phyloP scores from a whole-genome alignment of 768 basidiomycete genomes.

The Termitomyces eurrhizus region DNA sequence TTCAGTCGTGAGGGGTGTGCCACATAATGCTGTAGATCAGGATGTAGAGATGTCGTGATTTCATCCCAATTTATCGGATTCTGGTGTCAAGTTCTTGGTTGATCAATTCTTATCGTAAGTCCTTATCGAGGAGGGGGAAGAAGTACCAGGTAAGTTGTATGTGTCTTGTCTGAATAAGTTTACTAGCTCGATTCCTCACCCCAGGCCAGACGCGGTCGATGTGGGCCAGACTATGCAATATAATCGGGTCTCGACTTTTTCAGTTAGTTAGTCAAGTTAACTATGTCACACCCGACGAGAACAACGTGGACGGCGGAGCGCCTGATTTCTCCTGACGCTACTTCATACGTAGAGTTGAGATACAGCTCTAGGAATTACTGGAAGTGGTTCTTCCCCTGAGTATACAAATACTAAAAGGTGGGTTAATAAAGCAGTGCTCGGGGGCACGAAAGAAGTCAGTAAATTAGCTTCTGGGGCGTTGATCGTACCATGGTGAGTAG shows the following conservation, averaged over 20 bases:
- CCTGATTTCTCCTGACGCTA: constrained; percentile 8
- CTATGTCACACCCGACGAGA: neutral
- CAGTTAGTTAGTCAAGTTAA: neutral
- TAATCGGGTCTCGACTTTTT: neutral
- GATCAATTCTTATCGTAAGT: neutral
- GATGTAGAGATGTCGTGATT: constrained; percentile 62
- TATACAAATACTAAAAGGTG: neutral
- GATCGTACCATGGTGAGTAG: neutral
- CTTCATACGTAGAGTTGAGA: neutral
- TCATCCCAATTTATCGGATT: neutral
- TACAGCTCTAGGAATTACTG: neutral
- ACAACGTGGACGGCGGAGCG: neutral
- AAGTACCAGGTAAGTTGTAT: neutral
- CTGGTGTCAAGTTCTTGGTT: neutral
- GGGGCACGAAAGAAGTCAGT: neutral
- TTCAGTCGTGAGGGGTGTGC: constrained; percentile 82
- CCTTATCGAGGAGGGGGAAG: neutral
- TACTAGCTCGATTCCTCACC: neutral
- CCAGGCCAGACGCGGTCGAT: neutral
- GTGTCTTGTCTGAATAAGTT: no score
- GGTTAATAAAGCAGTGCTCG: neutral
- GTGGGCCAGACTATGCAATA: neutral
- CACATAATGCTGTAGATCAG: constrained; percentile 57
- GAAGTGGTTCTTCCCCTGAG: neutral
- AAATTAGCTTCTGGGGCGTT: neutral